Evolutionary conservation across 1,284 basidiomycete genomes (phyloP).

Genomic region (Sanghuangporus baumii): DNA sequence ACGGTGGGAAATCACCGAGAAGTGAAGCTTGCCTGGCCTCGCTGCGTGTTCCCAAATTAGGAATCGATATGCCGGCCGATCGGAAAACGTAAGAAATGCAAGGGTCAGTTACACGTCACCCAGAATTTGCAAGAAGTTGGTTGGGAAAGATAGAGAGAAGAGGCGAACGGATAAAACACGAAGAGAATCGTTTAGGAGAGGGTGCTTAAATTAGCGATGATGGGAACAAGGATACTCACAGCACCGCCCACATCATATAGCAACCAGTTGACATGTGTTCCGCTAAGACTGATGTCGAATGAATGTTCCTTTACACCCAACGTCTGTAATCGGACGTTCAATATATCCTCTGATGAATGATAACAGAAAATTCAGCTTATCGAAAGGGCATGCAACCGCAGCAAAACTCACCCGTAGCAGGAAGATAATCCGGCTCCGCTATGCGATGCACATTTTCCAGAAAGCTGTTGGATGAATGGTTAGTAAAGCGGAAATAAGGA

Average conservation of each 20-base stretch:
- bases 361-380: not conserved
- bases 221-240: conserved; percentile 36
- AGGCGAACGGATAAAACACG: conserved; percentile 20
- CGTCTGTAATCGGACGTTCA: conserved; percentile 73
- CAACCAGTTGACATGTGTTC: conserved; percentile 61
- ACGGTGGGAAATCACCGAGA: not conserved
- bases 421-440: conserved; percentile 60
- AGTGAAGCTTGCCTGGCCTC: conserved; percentile 20
- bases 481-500: conserved; percentile 13
- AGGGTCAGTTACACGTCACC: conserved; percentile 6
- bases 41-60: not conserved
- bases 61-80: conserved; percentile 1
- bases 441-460: conserved; percentile 60
- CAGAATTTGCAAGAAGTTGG: not conserved
- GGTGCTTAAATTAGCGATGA: conserved; percentile 31
- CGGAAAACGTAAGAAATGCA: conserved; percentile 4
- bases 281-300: conserved; percentile 60
- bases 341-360: conserved; percentile 51
- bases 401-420: conserved; percentile 50
- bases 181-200: conserved; percentile 9
- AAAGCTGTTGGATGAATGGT: conserved; percentile 42
- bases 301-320: conserved; percentile 72
- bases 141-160: not conserved
- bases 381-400: not conserved
- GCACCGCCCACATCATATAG: conserved; percentile 79